phyloP scores from a whole-genome alignment of 108 stramenopile species.

The Thalassiosira profunda region DNA sequence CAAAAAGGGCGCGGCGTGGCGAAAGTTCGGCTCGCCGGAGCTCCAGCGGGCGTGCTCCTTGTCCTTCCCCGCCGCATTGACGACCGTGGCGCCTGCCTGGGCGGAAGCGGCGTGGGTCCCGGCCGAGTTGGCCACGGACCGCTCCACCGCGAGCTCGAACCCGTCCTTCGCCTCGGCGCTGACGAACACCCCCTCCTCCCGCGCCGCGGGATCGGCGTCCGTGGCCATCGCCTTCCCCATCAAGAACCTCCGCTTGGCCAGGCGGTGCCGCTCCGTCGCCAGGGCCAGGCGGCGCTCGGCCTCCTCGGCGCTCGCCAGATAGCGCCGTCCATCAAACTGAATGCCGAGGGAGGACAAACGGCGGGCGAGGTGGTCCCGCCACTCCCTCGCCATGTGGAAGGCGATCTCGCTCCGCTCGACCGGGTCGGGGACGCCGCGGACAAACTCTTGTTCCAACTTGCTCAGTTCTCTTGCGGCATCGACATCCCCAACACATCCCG shows the following conservation, averaged over 20 bases:
- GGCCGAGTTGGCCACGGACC: constrained; percentile 3
- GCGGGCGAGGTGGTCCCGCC: constrained; percentile 83
- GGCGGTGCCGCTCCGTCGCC: constrained; percentile 74
- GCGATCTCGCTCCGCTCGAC: constrained; percentile 80
- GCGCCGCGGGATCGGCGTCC: constrained; percentile 56
- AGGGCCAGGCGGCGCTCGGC: constrained; percentile 76
- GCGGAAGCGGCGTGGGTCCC: constrained; percentile 22
- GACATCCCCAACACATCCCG: constrained; percentile 51
- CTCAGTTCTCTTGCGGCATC: constrained; percentile 68
- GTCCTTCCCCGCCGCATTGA: neutral
- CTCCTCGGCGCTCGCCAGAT: constrained; percentile 80
- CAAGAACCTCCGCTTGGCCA: constrained; percentile 74
- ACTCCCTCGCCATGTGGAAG: constrained; percentile 91
- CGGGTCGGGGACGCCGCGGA: constrained; percentile 59
- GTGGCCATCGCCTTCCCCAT: constrained; percentile 81
- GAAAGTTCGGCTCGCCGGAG: constrained; percentile 22
- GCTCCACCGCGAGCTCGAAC: constrained; percentile 23
- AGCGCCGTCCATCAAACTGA: constrained; percentile 65
- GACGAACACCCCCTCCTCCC: constrained; percentile 89
- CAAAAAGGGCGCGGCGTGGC: constrained; percentile 76
- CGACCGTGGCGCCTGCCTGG: neutral
- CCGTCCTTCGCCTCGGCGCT: constrained; percentile 29
- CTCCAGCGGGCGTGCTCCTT: neutral
- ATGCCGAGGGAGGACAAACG: constrained; percentile 66
- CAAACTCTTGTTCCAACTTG: constrained; percentile 67